Base-by-base conservation (phyloP, 2,329 filamentous ascomycete genomes). In the Sphaerulina musiva region DNA sequence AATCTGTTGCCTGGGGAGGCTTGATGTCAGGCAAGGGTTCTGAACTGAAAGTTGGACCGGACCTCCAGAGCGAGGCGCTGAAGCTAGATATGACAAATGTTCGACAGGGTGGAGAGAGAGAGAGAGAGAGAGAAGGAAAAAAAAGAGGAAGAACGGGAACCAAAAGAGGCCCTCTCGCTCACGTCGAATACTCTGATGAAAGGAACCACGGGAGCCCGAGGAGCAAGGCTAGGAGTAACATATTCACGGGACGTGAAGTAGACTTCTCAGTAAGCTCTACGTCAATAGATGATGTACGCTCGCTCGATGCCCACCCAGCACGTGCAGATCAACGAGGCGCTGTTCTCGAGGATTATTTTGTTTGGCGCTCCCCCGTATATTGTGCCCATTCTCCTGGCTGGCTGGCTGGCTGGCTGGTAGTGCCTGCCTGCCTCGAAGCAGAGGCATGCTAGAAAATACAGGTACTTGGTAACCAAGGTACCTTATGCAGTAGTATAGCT, bases 1-100 rank as follows among this genome's bases (percentile, higher is more conserved):
- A 84, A 83, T 67, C 69, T 85, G 55, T 67, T 85, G 60, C 82
- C 82, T 14, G 78, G 78, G 53, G 81, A 81, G 65, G 53, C 55
- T 49, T 66, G 56, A 59, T 46, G 31, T 36, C 31, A 32, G 46
- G 12, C 26, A 29, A 31, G 10, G 31, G 20, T 11, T n/a, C 11
- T 46, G 42, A 17, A 42, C 38, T 46, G 39, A 46, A 51, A 31
- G 29, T n/a, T 49, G 44, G 39, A 20, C 43, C 14, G 49, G 48
- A 41, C 40, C 40, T 58, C 59, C 62, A 64, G 60, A 60, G 60
- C 60, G 61, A 52, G 59, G 61, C 59, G 59, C 59, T 62, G 43
- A 53, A 54, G 48, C 41, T 51, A 42, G 31, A 44, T 41, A 34
- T 38, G 17, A 41, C 38, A 31, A 31, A 51, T 50, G 48, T 34